Evolutionary conservation across 345 rosid species (phyloP), one percentile per base, ranked within the genome.

Genomic region (Eutrema heterophyllum): DNA sequence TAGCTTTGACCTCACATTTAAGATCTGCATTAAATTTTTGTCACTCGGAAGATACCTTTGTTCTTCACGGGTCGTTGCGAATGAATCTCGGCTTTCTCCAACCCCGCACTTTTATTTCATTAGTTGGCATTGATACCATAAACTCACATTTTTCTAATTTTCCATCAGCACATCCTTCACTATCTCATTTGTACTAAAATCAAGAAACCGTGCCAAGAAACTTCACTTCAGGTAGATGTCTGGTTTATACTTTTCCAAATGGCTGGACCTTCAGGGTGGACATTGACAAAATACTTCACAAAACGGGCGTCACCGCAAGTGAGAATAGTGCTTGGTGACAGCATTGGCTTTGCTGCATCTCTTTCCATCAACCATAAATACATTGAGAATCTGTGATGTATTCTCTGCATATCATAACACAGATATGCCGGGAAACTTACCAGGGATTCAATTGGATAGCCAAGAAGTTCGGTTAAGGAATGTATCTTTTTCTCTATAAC

Each of bases 191-290:
- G 48, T 44, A 43, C 1, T 41, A 14, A 56, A 56, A 7, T 54
- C 41, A 61, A 40, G 26, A 71, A 35, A 30, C 64, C 5, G 3
- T 7, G 33, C 64, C 64, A 76, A 71, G 15, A 44, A 73, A 15
- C 9, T 41, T 54, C 21, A 68, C 71, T 64, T 71, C 75, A 33
- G 41, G 73, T 49, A 64, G 76, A 64, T 51, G 80, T 67, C 58
- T 82, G 77, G 77, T 83, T 84, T 67, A 91, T 64, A 82, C 79
- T 86, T 83, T 80, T 76, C 98, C 98, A 91, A 71, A 74, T 64
- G n/a, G 81, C 81, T 51, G 86, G 88, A 70, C 89, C 97, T 73
- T 90, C 87, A 70, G 95, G 97, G 71, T 93, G 93, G 35, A 80
- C 81, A 70, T 79, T 73, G 13, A 93, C 97, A 71, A 87, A 87